phyloP scores from a whole-genome alignment of 805 yeast species.

The Kuraishia ogatae region DNA sequence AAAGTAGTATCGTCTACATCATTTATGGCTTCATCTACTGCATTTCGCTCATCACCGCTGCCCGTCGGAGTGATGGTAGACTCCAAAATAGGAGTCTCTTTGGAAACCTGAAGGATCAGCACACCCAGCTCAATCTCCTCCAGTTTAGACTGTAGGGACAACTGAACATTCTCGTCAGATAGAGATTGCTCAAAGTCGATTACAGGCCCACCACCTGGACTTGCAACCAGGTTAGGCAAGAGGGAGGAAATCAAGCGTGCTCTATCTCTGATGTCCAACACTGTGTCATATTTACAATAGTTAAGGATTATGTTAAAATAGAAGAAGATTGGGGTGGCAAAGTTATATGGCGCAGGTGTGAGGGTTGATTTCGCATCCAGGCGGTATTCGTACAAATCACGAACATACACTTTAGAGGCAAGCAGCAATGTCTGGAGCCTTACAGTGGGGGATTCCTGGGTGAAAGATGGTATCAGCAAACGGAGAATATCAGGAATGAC shows the following conservation, averaged over 20 bases:
- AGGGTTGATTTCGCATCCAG: constrained; percentile 1
- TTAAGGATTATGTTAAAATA: constrained; percentile 57
- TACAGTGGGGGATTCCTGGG: constrained; percentile 45
- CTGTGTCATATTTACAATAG: constrained; percentile 63
- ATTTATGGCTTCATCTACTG: too few species aligned
- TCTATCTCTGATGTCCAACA: constrained; percentile 75
- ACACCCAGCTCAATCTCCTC: constrained; percentile 18
- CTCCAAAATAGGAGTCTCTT: constrained; percentile 18
- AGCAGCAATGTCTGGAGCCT: constrained; percentile 64
- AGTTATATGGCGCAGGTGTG: constrained; percentile 19
- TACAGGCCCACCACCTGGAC: constrained; percentile 21
- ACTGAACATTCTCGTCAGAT: constrained; percentile 4
- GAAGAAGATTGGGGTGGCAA: constrained; percentile 29
- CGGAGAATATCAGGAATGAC: constrained; percentile 76
- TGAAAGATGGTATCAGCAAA: constrained; percentile 41
- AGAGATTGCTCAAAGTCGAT: constrained; percentile 12
- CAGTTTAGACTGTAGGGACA: constrained; percentile 10
- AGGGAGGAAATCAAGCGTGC: constrained; percentile 67
- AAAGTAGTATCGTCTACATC: background rate
- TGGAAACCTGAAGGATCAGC: constrained; percentile 19
- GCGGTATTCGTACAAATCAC: constrained; percentile 36
- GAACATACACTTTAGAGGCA: constrained; percentile 64
- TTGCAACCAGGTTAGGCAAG: constrained; percentile 29
- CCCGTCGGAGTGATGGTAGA: background rate
- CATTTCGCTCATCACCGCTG: background rate